Evolutionary conservation across 768 basidiomycete species (phyloP).

Genomic region (Cystobasidiopsis lactophilus): DNA sequence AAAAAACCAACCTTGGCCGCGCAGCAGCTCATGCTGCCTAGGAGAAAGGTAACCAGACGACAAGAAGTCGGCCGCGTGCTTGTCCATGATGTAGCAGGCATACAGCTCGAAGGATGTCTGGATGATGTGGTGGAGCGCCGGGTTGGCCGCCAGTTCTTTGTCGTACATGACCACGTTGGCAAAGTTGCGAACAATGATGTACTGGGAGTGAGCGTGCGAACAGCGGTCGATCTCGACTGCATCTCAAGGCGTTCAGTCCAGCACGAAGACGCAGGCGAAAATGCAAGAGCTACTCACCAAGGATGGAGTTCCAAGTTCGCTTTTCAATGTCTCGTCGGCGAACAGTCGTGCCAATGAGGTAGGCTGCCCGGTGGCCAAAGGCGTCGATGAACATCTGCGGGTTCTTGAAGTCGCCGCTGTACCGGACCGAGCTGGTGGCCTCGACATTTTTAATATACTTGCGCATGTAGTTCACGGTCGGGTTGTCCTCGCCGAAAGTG

Average conservation of each 20-base stretch:
- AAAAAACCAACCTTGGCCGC: neutral
- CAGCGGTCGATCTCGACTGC: conserved; percentile 3
- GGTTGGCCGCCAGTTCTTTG: conserved; percentile 12
- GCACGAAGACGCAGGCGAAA: neutral
- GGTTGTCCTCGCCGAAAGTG: conserved; percentile 6
- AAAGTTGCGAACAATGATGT: conserved; percentile 20
- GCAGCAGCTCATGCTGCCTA: conserved; percentile 15
- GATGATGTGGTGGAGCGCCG: conserved; percentile 20
- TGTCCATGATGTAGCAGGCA: conserved; percentile 22
- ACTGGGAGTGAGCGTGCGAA: conserved; percentile 21
- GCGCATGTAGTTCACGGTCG: conserved; percentile 14
- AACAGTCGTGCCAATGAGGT: conserved; percentile 15
- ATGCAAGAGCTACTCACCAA: too few relatives aligned
- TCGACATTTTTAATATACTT: conserved; percentile 9
- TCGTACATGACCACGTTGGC: conserved; percentile 18
- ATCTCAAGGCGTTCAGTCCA: neutral
- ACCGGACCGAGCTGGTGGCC: conserved; percentile 9
- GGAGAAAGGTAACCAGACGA: conserved; percentile 22
- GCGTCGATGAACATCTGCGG: conserved; percentile 17
- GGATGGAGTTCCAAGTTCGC: conserved; percentile 14
- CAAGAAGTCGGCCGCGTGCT: conserved; percentile 28
- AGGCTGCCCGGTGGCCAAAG: conserved; percentile 19
- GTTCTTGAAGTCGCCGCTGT: conserved; percentile 15
- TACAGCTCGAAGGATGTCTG: conserved; percentile 25
- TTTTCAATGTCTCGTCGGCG: conserved; percentile 18